Conservation (phyloP, 2,329 filamentous ascomycete genomes). For the Emmonsiellopsis sp. region DNA sequence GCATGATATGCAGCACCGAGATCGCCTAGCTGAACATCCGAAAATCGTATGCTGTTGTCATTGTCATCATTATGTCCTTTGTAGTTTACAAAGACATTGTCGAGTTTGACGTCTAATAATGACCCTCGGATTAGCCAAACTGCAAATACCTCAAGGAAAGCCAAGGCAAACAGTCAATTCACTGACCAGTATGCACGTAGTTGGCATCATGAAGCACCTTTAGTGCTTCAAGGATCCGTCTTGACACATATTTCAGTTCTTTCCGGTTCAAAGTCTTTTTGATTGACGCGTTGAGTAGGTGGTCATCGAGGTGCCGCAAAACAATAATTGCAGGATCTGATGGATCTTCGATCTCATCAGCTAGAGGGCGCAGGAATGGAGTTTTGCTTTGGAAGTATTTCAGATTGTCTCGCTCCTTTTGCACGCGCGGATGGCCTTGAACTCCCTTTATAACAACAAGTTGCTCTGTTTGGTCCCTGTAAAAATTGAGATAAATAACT, state of each 20-base stretch:
- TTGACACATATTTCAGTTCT: conserved; percentile 8
- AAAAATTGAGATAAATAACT: not conserved
- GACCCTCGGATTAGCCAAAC: not conserved
- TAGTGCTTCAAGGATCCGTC: conserved; percentile 9
- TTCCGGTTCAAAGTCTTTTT: conserved; percentile 12
- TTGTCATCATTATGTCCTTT: not conserved
- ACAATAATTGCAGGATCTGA: too few relatives aligned
- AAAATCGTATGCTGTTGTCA: conserved; percentile 9
- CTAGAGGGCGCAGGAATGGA: conserved; percentile 1
- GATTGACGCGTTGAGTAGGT: conserved; percentile 1
- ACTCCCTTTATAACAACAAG: conserved; percentile 19
- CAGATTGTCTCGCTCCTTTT: conserved; percentile 20
- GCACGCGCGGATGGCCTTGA: conserved; percentile 12
- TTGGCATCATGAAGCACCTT: conserved; percentile 6
- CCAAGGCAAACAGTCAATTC: not conserved
- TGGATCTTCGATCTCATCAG: too few relatives aligned
- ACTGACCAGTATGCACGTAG: conserved; percentile 10
- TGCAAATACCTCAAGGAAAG: not conserved
- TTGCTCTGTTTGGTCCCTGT: conserved; percentile 7
- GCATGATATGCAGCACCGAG: conserved; percentile 10
- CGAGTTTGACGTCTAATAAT: conserved; percentile 13
- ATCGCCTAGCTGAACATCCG: conserved; percentile 14
- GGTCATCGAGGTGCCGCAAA: too few relatives aligned
- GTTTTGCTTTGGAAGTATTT: conserved; percentile 16
- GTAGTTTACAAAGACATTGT: conserved; percentile 16